These are phyloP conservation scores for Calonectria pteridis DNA, from an alignment of 2,329 filamentous ascomycete species.

Conservation along the genomic window DNA sequence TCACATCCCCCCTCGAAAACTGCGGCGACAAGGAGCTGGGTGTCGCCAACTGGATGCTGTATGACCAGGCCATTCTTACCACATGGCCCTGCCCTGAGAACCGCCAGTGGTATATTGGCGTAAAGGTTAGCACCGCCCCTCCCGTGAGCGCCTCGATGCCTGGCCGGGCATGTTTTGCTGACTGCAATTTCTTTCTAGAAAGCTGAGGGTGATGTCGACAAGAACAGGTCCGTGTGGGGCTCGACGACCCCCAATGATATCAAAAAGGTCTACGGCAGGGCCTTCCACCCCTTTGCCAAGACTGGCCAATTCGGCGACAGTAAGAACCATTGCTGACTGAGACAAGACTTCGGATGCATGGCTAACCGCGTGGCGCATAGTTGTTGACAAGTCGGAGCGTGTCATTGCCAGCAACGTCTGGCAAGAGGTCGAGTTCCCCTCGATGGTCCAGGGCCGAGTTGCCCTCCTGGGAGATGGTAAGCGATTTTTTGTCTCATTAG, in stretches of 20 bases:
- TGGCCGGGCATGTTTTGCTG: not conserved
- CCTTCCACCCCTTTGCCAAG: conserved; percentile 20
- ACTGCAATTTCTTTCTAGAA: conserved; percentile 10
- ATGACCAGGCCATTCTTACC: conserved; percentile 23
- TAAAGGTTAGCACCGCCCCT: conserved; percentile 18
- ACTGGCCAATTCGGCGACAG: conserved; percentile 20
- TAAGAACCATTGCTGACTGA: conserved; percentile 10
- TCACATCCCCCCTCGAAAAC: conserved; percentile 22
- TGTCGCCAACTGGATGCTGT: conserved; percentile 27
- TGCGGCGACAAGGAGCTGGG: conserved; percentile 16
- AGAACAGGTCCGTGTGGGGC: conserved; percentile 23
- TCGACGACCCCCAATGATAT: conserved; percentile 21
- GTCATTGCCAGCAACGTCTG: conserved; percentile 28
- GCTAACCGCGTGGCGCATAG: conserved; percentile 2
- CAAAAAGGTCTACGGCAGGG: conserved; percentile 24
- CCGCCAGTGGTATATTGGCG: conserved; percentile 25
- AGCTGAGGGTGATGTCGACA: conserved; percentile 22
- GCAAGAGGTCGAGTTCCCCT: conserved; percentile 24
- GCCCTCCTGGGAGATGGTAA: conserved; percentile 24
- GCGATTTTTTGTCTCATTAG: not conserved
- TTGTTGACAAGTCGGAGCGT: conserved; percentile 27
- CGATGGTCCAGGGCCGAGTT: conserved; percentile 24
- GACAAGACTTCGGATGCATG: not conserved
- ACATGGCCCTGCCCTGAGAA: conserved; percentile 24
- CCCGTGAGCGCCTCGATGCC: not conserved